Evolutionary conservation across 2,329 filamentous ascomycete species (phyloP).

Genomic region (Ophiostoma sp.): DNA sequence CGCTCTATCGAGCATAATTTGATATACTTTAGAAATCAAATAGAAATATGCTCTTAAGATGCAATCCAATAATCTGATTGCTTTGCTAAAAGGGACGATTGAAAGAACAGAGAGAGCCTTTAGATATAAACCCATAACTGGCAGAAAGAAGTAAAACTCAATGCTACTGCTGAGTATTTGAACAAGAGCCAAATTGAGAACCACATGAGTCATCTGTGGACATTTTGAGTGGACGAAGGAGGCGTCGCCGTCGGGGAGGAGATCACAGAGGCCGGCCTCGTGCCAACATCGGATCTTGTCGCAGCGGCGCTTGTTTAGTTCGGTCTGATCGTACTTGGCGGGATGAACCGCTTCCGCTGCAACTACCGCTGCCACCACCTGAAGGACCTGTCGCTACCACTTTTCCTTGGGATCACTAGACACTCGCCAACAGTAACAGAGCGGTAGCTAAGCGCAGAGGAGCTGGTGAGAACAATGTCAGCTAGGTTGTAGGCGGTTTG

Average conservation of each 20-base stretch:
- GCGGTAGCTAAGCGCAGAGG: constrained; percentile 40
- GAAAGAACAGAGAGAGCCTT: no score
- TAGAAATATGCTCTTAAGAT: no score
- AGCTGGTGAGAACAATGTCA: constrained; percentile 26
- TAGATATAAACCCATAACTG: no score
- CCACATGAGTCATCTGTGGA: background rate
- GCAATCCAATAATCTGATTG: no score
- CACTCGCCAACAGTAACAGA: constrained; percentile 53
- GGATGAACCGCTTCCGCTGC: background rate
- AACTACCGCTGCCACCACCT: background rate
- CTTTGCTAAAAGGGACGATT: no score
- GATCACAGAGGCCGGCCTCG: background rate
- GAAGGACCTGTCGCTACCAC: constrained; percentile 44
- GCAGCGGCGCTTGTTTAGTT: background rate
- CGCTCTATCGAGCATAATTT: background rate
- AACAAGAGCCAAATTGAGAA: background rate
- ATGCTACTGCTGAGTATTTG: background rate
- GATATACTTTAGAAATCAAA: background rate
- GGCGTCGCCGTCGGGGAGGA: background rate
- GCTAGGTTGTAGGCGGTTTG: background rate
- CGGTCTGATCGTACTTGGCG: background rate
- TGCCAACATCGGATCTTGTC: background rate
- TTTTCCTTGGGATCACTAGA: constrained; percentile 44
- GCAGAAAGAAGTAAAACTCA: no score
- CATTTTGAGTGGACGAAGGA: background rate